Base-by-base conservation (phyloP, 2,329 filamentous ascomycete genomes). In the Ophiostoma sp. region DNA sequence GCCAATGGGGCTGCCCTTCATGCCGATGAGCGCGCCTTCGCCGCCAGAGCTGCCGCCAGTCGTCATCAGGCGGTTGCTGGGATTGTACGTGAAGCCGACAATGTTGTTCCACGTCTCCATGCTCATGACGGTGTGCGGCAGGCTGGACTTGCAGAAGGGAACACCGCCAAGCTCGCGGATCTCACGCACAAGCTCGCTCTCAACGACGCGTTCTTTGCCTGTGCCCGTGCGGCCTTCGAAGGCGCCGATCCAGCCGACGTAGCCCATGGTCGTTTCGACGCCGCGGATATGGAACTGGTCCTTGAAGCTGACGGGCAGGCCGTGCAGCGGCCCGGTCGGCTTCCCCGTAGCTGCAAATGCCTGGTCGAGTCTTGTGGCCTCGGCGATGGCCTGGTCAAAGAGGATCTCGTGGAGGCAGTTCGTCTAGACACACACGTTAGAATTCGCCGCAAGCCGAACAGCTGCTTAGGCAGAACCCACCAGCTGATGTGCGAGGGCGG, bases 261-360 rank as follows among this genome's bases (percentile, higher is more conserved):
- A 74, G 16, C 72, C 72, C 69, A 74, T 71, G 18, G 72, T 73
- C 0, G 72, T 81, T 64, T 81, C 79, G 0, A 80, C 77, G 4
- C 77, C 77, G 70, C 78, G 78, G 16, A 81, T 75, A 65, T 81
- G 78, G 69, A 82, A 81, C 69, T 81, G 79, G 71, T 82, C 81
- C 70, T 83, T 83, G 44, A 83, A 71, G 65, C 79, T 81, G 16
- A 83, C 72, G 0, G 85, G 85, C 1, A 87, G 75, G 36, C 78
- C 78, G 68, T 79, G 77, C 2, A 80, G 73, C 12, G 78, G 76
- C 0, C 78, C 78, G 14, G 76, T 41, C 2, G 76, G 73, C 45
- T 73, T 75, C 52, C 72, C 72, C 66, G 76, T 70, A 16, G 71
- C 69, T 16, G 71, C 70, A 9, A 77, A 72, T 60, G 75, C 74